phyloP scores from a whole-genome alignment of 495 filamentous ascomycete genomes.

The Aspergillus baeticus region DNA sequence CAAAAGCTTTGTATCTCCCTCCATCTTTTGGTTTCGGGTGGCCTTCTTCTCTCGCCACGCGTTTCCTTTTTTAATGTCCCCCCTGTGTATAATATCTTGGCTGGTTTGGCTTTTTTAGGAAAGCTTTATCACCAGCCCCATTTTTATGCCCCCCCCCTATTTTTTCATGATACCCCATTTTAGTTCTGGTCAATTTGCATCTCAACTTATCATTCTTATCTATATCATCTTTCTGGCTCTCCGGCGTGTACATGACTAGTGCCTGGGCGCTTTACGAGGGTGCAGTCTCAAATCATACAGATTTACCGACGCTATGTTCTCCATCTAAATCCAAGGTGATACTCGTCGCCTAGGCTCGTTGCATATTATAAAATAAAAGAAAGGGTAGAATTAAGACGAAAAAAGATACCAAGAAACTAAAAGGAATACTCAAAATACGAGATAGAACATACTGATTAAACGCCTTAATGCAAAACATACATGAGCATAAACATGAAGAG shows the following conservation, averaged over 20 bases:
- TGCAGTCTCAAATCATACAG: too few relatives aligned
- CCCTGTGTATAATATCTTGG: not conserved
- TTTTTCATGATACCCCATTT: constrained; percentile 26
- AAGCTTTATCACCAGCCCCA: not conserved
- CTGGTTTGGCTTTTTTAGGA: constrained; percentile 12
- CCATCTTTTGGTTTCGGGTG: constrained; percentile 5
- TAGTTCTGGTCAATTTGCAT: not conserved
- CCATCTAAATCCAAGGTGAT: too few relatives aligned
- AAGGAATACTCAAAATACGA: not conserved
- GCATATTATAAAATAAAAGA: too few relatives aligned
- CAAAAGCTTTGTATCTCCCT: not conserved
- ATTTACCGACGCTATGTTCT: too few relatives aligned
- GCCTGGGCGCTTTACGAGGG: too few relatives aligned
- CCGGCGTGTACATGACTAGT: not conserved
- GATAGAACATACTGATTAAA: not conserved
- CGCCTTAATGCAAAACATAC: not conserved
- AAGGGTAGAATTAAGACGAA: too few relatives aligned
- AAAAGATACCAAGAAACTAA: too few relatives aligned
- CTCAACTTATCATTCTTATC: not conserved
- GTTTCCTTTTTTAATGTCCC: not conserved
- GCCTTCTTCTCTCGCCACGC: not conserved
- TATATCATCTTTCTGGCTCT: constrained; percentile 5
- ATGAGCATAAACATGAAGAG: not conserved
- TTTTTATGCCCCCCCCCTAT: constrained; percentile 1
- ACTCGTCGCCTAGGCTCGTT: too few relatives aligned